These are phyloP conservation scores for Cyphellophora attinorum DNA, from an alignment of 2,329 filamentous ascomycete species.

Conservation along the genomic window DNA sequence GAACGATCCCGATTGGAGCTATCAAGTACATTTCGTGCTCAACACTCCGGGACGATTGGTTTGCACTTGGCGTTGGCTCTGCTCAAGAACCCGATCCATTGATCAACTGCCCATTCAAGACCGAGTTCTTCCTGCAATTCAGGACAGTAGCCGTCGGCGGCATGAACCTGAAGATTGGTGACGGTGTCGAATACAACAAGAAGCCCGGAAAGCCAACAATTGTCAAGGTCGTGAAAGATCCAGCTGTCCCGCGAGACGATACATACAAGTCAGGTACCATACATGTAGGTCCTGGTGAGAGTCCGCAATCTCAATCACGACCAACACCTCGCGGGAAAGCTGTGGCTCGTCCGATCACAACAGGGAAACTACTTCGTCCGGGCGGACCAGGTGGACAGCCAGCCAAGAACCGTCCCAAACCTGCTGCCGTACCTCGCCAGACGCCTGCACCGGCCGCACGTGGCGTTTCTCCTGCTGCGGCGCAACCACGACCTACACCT, in stretches of 20 bases:
- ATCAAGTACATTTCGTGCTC: slow-evolving; percentile 83
- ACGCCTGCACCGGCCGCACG: slow-evolving; percentile 18
- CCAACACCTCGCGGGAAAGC: slow-evolving; percentile 83
- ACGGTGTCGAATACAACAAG: slow-evolving; percentile 88
- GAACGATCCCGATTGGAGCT: slow-evolving; percentile 70
- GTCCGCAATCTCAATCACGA: slow-evolving; percentile 69
- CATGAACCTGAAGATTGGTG: slow-evolving; percentile 72
- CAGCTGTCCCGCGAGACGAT: slow-evolving; percentile 61
- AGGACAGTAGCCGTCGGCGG: slow-evolving; percentile 68
- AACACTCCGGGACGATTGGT: slow-evolving; percentile 87
- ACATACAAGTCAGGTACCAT: slow-evolving; percentile 89
- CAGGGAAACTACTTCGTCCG: slow-evolving; percentile 82
- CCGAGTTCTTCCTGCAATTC: slow-evolving; percentile 91
- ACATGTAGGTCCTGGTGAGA: slow-evolving; percentile 76
- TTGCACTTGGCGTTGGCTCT: slow-evolving; percentile 81
- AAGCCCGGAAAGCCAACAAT: slow-evolving; percentile 86
- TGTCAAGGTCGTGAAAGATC: slow-evolving; percentile 86
- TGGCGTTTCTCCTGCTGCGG: slow-evolving; percentile 18
- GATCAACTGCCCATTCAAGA: slow-evolving; percentile 89
- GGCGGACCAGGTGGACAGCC: slow-evolving; percentile 64
- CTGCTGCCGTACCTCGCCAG: slow-evolving; percentile 26
- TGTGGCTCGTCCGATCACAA: slow-evolving; percentile 81
- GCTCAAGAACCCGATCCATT: slow-evolving; percentile 89
- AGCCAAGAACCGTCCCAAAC: slow-evolving; percentile 20
- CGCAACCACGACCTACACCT: slow-evolving; percentile 16